These are phyloP conservation scores for Phlegmacium glaucopus DNA, from an alignment of 768 basidiomycete species.

Conservation along the genomic window DNA sequence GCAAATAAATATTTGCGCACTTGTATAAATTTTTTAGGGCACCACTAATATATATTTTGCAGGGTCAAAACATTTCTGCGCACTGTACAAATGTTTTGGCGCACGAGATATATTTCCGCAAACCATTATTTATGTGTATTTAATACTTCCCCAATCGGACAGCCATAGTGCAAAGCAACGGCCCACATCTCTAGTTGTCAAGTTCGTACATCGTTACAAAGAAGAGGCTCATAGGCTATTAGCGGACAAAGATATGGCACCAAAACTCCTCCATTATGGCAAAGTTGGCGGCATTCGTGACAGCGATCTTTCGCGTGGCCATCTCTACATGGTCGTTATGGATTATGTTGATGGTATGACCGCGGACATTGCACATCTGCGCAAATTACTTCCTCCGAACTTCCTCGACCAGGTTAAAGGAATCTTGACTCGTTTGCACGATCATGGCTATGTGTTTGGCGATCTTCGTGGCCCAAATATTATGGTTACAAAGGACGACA, in stretches of 20 bases:
- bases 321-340: slow-evolving; percentile 13
- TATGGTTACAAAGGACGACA: slow-evolving; percentile 7
- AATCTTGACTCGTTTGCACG: slow-evolving; percentile 9
- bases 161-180: too few relatives aligned
- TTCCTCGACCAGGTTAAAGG: neutral
- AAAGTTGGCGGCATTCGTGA: slow-evolving; percentile 6
- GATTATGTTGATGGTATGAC: slow-evolving; percentile 8
- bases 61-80: too few relatives aligned
- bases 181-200: too few relatives aligned
- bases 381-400: neutral
- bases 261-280: slow-evolving; percentile 6
- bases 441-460: slow-evolving; percentile 11
- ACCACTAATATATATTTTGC: too few relatives aligned
- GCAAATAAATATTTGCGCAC: too few relatives aligned
- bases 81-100: too few relatives aligned
- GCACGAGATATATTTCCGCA: too few relatives aligned
- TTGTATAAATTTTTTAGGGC: too few relatives aligned
- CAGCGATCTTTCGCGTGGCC: slow-evolving; percentile 1
- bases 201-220: too few relatives aligned
- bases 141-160: too few relatives aligned
- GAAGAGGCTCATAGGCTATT: slow-evolving; percentile 8
- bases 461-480: slow-evolving; percentile 16
- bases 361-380: too few relatives aligned
- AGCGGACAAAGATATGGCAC: slow-evolving; percentile 6
- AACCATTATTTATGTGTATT: too few relatives aligned